phyloP scores from a whole-genome alignment of 225 moss, liverwort and hornwort genomes.

The Anthoceros angustus region DNA sequence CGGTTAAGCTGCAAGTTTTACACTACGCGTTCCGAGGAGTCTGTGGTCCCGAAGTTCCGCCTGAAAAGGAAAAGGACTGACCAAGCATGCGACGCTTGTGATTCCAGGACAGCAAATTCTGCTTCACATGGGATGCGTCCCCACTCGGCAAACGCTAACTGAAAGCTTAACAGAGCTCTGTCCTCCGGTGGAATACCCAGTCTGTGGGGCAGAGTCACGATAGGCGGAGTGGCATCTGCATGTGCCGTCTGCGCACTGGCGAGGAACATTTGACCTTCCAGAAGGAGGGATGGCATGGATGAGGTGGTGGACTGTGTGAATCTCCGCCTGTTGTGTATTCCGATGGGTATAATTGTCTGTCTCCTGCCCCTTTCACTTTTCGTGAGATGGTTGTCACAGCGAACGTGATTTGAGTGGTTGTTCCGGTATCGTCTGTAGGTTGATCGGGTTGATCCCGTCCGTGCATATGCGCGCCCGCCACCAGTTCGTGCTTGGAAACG shows the following conservation, averaged over 20 bases:
- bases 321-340: constrained; percentile 5
- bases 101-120: constrained; percentile 31
- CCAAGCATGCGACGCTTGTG: constrained; percentile 66
- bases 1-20: constrained; percentile 77
- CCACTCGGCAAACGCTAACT: neutral
- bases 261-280: constrained; percentile 36
- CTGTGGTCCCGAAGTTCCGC: constrained; percentile 49
- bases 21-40: constrained; percentile 88
- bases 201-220: constrained; percentile 46
- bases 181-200: constrained; percentile 45
- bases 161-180: neutral
- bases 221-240: constrained; percentile 57
- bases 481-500: too few species aligned
- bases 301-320: constrained; percentile 11
- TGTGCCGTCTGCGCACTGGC: constrained; percentile 32
- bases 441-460: too few species aligned
- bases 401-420: constrained; percentile 84
- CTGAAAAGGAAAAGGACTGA: constrained; percentile 73
- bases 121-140: constrained; percentile 20
- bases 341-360: constrained; percentile 23
- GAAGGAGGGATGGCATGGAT: constrained; percentile 33
- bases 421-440: constrained; percentile 75
- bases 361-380: constrained; percentile 83
- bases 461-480: too few species aligned
- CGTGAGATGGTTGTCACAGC: constrained; percentile 92